Conservation (phyloP, 495 filamentous ascomycete genomes). For the Venustampulla echinocandica region DNA sequence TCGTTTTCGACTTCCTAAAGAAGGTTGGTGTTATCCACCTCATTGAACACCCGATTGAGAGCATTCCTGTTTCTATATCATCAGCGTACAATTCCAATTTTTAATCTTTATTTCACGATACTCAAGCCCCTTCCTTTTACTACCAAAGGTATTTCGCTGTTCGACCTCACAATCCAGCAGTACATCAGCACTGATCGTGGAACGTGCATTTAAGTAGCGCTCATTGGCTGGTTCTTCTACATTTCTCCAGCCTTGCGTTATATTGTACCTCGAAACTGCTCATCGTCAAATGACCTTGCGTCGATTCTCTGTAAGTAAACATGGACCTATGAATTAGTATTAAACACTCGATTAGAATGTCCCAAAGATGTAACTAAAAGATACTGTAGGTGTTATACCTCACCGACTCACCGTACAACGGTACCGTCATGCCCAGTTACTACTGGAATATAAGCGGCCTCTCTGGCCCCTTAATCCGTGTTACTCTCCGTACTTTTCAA, state of each 20-base stretch:
- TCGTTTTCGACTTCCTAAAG: slow-evolving; percentile 5
- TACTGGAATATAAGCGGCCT: slow-evolving; percentile 4
- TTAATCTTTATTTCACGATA: background rate
- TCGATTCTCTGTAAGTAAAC: no score
- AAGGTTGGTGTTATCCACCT: background rate
- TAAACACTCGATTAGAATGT: no score
- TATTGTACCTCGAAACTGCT: no score
- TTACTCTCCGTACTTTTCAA: slow-evolving; percentile 18
- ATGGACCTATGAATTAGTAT: no score
- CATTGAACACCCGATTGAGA: background rate
- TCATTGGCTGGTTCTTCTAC: background rate
- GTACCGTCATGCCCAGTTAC: background rate
- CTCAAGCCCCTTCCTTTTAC: background rate
- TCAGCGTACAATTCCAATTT: background rate
- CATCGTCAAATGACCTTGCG: no score
- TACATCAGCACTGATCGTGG: background rate
- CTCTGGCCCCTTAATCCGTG: background rate
- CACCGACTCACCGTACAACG: no score
- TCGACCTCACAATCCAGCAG: background rate
- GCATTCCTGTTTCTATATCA: background rate
- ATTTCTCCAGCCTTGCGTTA: no score
- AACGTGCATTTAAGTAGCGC: background rate
- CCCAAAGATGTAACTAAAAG: no score
- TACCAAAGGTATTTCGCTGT: background rate
- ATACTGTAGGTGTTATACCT: background rate